Percentiles rank a stretch among this genome's conserved stretches.
Conservation (phyloP, 768 basidiomycete genomes). For the Termitomyces sp. region DNA sequence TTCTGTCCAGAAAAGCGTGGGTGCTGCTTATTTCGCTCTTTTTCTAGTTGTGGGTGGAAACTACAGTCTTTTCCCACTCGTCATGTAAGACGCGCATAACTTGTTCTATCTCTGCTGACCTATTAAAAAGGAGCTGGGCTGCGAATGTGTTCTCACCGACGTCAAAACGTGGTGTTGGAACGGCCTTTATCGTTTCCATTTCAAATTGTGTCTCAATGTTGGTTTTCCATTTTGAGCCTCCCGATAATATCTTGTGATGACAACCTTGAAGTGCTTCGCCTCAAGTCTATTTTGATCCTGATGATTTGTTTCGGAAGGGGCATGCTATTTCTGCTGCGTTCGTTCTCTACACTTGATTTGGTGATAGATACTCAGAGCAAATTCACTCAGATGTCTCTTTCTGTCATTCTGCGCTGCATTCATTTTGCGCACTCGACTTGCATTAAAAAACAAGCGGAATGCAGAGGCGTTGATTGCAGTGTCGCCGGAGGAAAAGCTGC, state of each 20-base stretch:
- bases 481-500: not conserved
- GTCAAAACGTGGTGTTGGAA: conserved; percentile 54
- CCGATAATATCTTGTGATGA: not conserved
- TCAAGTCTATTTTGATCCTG: conserved; percentile 50
- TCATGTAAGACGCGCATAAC: conserved; percentile 35
- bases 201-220: conserved; percentile 55
- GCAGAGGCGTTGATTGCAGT: conserved; percentile 17
- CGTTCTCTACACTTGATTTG: conserved; percentile 1
- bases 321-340: conserved; percentile 53
- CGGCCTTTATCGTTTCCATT: conserved; percentile 55
- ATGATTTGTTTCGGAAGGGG: conserved; percentile 44
- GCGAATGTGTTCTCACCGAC: conserved; percentile 55
- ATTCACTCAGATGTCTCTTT: conserved; percentile 32
- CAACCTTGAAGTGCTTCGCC: conserved; percentile 39
- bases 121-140: conserved; percentile 49
- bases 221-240: conserved; percentile 11
- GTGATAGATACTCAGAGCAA: not conserved
- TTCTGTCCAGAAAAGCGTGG: conserved; percentile 41
- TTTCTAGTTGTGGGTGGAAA: conserved; percentile 53
- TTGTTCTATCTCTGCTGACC: not conserved
- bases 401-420: conserved; percentile 38
- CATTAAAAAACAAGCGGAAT: conserved; percentile 36
- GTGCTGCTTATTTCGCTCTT: conserved; percentile 51
- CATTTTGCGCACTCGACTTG: conserved; percentile 37
- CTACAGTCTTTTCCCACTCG: conserved; percentile 51